Conservation (phyloP, 306 rosid species). For the Comarum palustre region DNA sequence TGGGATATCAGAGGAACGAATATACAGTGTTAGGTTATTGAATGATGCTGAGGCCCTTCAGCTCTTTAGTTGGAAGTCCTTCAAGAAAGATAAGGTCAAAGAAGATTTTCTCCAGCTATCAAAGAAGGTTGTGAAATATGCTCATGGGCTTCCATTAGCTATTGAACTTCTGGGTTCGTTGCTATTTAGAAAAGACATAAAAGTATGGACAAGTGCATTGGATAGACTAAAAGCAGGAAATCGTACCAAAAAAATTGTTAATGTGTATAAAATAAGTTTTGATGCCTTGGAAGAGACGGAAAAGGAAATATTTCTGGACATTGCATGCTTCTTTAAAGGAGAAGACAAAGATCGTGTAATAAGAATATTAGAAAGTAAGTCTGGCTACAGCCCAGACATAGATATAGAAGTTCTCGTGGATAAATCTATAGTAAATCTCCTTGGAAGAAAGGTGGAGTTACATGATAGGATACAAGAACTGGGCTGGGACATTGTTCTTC, state of each 20-base stretch:
- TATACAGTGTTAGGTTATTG: constrained; percentile 2
- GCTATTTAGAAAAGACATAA: neutral
- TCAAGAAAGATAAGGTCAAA: neutral
- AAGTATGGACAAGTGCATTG: constrained; percentile 19
- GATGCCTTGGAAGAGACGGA: neutral
- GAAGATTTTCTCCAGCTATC: constrained; percentile 6
- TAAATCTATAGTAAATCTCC: constrained; percentile 3
- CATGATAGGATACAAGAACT: constrained; percentile 28
- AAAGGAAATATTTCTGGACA: constrained; percentile 19
- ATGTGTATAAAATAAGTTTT: constrained; percentile 12
- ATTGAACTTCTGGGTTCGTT: constrained; percentile 18
- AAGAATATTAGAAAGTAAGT: constrained; percentile 13
- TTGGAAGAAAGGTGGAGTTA: constrained; percentile 12
- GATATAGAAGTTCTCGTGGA: constrained; percentile 19
- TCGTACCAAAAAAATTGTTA: neutral
- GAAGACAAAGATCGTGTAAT: constrained; percentile 1
- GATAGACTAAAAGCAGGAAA: constrained; percentile 6
- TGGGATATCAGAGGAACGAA: neutral
- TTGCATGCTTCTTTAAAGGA: constrained; percentile 27
- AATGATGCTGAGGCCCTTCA: neutral
- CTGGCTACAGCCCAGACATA: neutral
- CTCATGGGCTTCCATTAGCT: constrained; percentile 23
- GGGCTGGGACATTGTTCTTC: constrained; percentile 20
- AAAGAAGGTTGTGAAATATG: constrained; percentile 1
- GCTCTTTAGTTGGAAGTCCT: constrained; percentile 17